A percentile compares a stretch with the other conserved stretches of the same genome.
phyloP scores from a whole-genome alignment of 176 grass and related monocot species.

The Phragmites australis region DNA sequence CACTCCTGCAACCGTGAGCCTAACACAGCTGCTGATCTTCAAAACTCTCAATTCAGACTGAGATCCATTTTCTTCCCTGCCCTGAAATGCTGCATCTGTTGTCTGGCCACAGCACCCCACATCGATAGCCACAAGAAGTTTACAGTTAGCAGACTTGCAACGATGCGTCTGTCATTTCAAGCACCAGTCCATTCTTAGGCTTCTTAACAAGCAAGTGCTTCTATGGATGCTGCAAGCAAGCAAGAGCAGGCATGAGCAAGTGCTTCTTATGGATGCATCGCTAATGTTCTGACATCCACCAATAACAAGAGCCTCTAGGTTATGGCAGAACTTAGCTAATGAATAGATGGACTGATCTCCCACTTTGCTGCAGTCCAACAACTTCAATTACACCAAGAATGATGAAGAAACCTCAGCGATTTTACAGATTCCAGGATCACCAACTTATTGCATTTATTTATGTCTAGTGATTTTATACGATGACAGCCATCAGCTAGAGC shows the following conservation, averaged over 20 bases:
- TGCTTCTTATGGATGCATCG: slow-evolving; percentile 59
- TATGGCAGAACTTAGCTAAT: slow-evolving; percentile 64
- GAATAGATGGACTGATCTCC: slow-evolving; percentile 62
- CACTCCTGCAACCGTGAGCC: slow-evolving; percentile 48
- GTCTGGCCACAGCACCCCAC: slow-evolving; percentile 72
- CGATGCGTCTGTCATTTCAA: slow-evolving; percentile 59
- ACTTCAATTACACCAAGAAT: slow-evolving; percentile 64
- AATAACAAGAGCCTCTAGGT: slow-evolving; percentile 69
- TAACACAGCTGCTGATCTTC: slow-evolving; percentile 55
- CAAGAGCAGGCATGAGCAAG: too few species aligned
- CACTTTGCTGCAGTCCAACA: slow-evolving; percentile 73
- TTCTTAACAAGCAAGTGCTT: slow-evolving; percentile 57
- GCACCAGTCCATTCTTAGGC: slow-evolving; percentile 70
- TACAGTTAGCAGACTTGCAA: slow-evolving; percentile 70
- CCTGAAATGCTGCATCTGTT: slow-evolving; percentile 61
- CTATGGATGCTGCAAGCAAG: slow-evolving; percentile 60
- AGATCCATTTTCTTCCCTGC: slow-evolving; percentile 30
- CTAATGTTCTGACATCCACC: slow-evolving; percentile 67
- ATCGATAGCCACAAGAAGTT: slow-evolving; percentile 70
- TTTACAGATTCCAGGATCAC: slow-evolving; percentile 65
- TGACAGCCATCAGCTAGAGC: slow-evolving; percentile 64
- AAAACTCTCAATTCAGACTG: slow-evolving; percentile 53
- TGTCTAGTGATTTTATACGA: slow-evolving; percentile 63
- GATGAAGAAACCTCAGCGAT: slow-evolving; percentile 61
- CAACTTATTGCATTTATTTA: slow-evolving; percentile 86